Percentiles rank a stretch among this genome's conserved stretches.
These are phyloP conservation scores for Tricholoma bakamatsutake DNA, from an alignment of 768 basidiomycete species.

Conservation along the genomic window DNA sequence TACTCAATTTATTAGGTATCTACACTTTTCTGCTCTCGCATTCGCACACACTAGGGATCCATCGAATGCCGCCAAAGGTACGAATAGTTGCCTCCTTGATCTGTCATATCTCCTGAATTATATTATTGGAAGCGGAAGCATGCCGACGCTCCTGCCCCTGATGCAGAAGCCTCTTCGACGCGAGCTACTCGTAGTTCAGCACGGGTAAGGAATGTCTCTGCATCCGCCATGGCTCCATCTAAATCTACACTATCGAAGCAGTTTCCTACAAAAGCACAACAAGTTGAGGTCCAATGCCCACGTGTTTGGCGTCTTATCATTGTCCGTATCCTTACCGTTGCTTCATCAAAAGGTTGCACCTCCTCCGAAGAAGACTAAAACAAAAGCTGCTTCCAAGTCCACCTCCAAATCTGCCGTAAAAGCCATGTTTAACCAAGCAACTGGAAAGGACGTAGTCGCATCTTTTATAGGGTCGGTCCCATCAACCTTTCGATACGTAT, in stretches of 20 bases:
- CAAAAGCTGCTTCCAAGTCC: conserved; percentile 10
- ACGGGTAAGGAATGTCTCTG: conserved; percentile 21
- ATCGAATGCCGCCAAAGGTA: conserved; percentile 35
- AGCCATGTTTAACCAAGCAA: conserved; percentile 1
- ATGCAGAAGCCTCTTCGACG: conserved; percentile 29
- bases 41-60: conserved; percentile 1
- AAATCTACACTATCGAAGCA: conserved; percentile 23
- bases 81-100: background rate
- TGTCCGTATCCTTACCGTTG: background rate
- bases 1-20: background rate
- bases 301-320: conserved; percentile 2
- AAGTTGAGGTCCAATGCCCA: conserved; percentile 11
- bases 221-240: conserved; percentile 22
- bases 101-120: background rate
- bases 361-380: conserved; percentile 37
- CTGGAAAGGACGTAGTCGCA: conserved; percentile 1
- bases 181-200: conserved; percentile 43
- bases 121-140: conserved; percentile 49
- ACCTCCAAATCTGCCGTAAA: conserved; percentile 16
- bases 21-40: background rate
- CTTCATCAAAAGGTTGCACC: conserved; percentile 17
- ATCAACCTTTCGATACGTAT: background rate
- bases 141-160: conserved; percentile 30
- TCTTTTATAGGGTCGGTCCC: conserved; percentile 12
- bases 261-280: conserved; percentile 19